Evolutionary conservation across 176 grass and related monocot species (phyloP), one percentile per base, ranked within the genome.

Genomic region (Musa acuminata): DNA sequence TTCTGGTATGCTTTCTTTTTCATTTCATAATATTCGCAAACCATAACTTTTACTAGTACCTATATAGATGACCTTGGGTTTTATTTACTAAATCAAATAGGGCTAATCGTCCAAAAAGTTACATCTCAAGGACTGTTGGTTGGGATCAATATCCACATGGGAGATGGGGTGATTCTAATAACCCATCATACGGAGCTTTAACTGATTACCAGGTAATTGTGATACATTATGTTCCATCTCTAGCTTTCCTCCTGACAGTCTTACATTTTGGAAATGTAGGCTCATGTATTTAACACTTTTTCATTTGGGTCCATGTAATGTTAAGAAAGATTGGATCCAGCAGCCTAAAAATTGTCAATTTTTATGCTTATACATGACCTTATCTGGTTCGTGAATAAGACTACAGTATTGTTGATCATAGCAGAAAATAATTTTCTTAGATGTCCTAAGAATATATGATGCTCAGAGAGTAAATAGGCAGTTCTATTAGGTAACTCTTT

Each of bases 81-180:
- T 72, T 72, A 9, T 69, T 20, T 64, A 7, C 9, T 75, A 60
- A 70, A 84, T 51, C 68, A 14, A 86, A 66, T 72, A 96, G 92
- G 92, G 92, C 92, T 80, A 96, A 96, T 76, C 83, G 92, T 77
- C 92, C 92, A 73, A 96, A 96, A 82, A 96, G 92, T 74, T 96
- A 96, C 72, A 91, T 96, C 78, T 72, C 73, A 71, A 88, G 91
- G 75, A 96, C 91, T 24, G 9, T 80, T 77, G 88, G 82, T 69
- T 96, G 92, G 92, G 88, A 96, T 55, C 88, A 91, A 49, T 96
- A 89, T 72, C 92, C 92, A 76, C 80, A 86, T 20, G 92, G 92
- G 20, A 76, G 88, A 57, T 94, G 91, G 91, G 87, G 87, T 81
- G 91, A 94, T 94, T 90, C 91, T 67, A 73, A 81, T 11, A 94